A percentile compares a stretch with the other conserved stretches of the same genome.
Evolutionary conservation across 1,139 yeast genomes (phyloP).

Genomic region (Saccharomycopsis hybrid): DNA sequence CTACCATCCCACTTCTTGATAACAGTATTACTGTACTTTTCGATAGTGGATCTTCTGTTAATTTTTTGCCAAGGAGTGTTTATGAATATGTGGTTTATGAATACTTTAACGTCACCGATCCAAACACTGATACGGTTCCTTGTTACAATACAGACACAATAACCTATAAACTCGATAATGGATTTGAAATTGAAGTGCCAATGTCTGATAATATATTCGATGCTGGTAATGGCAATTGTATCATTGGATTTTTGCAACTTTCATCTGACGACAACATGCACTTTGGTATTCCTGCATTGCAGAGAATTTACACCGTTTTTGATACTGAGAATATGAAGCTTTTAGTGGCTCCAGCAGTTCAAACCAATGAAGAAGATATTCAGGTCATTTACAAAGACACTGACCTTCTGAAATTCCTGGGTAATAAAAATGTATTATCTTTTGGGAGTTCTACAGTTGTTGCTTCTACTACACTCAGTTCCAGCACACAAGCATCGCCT

Average conservation of each 20-base stretch:
- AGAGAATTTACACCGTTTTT: slow-evolving; percentile 14
- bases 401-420: no score
- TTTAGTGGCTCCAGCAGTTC: slow-evolving; percentile 14
- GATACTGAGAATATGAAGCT: slow-evolving; percentile 12
- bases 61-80: slow-evolving; percentile 4
- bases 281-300: slow-evolving; percentile 16
- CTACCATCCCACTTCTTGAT: neutral
- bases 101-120: slow-evolving; percentile 10
- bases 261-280: slow-evolving; percentile 1
- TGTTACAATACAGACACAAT: slow-evolving; percentile 15
- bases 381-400: slow-evolving; percentile 6
- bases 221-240: slow-evolving; percentile 7
- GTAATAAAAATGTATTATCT: no score
- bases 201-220: slow-evolving; percentile 11
- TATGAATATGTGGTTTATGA: slow-evolving; percentile 5
- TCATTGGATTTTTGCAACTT: slow-evolving; percentile 1
- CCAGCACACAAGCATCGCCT: no score
- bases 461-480: no score
- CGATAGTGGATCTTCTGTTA: slow-evolving; percentile 13
- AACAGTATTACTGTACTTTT: slow-evolving; percentile 7
- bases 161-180: slow-evolving; percentile 5
- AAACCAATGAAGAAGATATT: slow-evolving; percentile 1
- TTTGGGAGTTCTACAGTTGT: no score
- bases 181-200: slow-evolving; percentile 7
- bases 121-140: slow-evolving; percentile 2